These are phyloP conservation scores for Elsinoe batatas DNA, from an alignment of 2,329 filamentous ascomycete genomes.

Conservation along the genomic window DNA sequence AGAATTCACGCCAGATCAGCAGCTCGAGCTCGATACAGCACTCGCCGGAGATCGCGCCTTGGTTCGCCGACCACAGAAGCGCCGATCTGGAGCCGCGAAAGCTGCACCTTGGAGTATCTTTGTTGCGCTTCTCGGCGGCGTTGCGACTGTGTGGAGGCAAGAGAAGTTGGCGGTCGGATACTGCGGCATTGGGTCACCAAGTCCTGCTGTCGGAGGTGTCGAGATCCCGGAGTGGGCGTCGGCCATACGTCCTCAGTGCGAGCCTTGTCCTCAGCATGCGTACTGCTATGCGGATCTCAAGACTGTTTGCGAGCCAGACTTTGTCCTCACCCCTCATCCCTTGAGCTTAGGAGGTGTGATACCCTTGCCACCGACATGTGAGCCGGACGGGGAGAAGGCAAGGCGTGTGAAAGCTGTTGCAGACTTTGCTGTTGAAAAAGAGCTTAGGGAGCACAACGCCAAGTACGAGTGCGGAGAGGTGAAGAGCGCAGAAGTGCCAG, in stretches of 20 bases:
- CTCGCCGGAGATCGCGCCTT: constrained; percentile 34
- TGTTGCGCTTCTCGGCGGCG: constrained; percentile 58
- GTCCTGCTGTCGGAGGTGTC: constrained; percentile 48
- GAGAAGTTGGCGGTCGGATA: constrained; percentile 96
- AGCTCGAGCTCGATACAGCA: constrained; percentile 67
- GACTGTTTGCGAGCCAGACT: constrained; percentile 75
- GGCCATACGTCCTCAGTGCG: constrained; percentile 68
- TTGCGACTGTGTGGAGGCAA: constrained; percentile 77
- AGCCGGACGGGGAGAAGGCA: constrained; percentile 88
- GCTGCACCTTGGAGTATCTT: constrained; percentile 63
- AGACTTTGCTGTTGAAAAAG: constrained; percentile 68
- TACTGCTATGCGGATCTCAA: constrained; percentile 73
- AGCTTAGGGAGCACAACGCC: constrained; percentile 73
- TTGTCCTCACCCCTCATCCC: constrained; percentile 75
- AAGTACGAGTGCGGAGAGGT: constrained; percentile 82
- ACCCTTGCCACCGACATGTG: constrained; percentile 82
- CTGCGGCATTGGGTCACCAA: constrained; percentile 67
- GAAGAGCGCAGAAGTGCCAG: constrained; percentile 55
- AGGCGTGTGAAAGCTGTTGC: constrained; percentile 78
- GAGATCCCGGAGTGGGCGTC: constrained; percentile 64
- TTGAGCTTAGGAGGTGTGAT: constrained; percentile 70
- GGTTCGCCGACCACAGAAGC: constrained; percentile 8
- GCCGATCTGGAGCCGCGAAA: constrained; percentile 37
- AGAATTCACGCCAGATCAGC: constrained; percentile 89
- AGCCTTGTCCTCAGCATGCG: constrained; percentile 81